These are phyloP conservation scores for Naganishia cerealis DNA, from an alignment of 1,284 basidiomycete genomes.

Conservation along the genomic window DNA sequence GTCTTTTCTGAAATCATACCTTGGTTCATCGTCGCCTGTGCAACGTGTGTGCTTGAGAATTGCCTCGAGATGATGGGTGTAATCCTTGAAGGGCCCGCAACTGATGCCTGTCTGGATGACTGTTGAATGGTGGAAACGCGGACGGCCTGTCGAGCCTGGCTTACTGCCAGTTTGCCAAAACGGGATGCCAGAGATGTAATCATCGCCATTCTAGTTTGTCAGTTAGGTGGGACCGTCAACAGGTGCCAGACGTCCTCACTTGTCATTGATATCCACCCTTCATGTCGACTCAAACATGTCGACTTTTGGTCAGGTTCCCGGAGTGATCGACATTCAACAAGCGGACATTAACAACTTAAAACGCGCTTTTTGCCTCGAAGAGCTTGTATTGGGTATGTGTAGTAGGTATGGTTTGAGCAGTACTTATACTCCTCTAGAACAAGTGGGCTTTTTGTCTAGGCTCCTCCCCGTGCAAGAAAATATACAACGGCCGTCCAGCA, in stretches of 20 bases:
- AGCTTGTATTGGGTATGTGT: too few species aligned
- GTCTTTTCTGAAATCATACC: constrained; percentile 40
- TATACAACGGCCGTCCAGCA: too few species aligned
- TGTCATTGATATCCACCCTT: neutral
- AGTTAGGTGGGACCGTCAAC: neutral
- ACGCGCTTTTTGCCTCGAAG: neutral
- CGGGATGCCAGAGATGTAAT: constrained; percentile 11
- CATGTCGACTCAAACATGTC: too few species aligned
- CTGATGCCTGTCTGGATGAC: constrained; percentile 6
- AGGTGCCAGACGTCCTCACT: neutral
- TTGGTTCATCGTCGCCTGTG: constrained; percentile 75
- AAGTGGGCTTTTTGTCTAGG: too few species aligned
- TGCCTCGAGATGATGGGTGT: neutral
- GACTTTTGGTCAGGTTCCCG: constrained; percentile 1
- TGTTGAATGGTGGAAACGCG: constrained; percentile 9
- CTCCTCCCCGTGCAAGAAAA: too few species aligned
- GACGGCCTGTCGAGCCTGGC: constrained; percentile 11
- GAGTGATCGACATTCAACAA: neutral
- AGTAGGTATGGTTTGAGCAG: too few species aligned
- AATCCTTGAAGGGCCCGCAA: constrained; percentile 17
- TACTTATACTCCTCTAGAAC: too few species aligned
- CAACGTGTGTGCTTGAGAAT: constrained; percentile 66
- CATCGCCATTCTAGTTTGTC: neutral
- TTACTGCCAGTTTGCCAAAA: constrained; percentile 14
- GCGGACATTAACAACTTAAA: neutral